Evolutionary conservation across 768 basidiomycete genomes (phyloP), one percentile per base, ranked within the genome.

Genomic region (Chlorophyllum brunneum): DNA sequence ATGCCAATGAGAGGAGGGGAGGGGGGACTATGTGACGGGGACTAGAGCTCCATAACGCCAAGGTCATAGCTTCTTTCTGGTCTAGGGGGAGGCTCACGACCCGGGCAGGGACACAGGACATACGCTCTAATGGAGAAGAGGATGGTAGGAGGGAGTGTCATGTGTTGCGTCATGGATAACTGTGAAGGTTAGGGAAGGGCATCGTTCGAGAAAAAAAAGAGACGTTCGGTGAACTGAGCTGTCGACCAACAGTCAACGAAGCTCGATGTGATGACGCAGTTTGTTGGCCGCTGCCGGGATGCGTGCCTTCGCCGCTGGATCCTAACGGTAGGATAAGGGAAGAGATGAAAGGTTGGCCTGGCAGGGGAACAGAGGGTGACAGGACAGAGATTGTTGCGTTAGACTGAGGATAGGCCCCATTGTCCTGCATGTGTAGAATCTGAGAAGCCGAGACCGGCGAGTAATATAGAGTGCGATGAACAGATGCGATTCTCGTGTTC

Each of bases 401-500:
- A 26, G 29, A n/a, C 30, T 26, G 20, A 31, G 31, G 45, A 31
- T 18, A 20, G 43, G n/a, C 18, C 26, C n/a, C 10, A 33, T 30
- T 31, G 43, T 31, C 16, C 29, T 29, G 27, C 23, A 8, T n/a
- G 20, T 33, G 16, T 15, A 16, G 31, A 24, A 29, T 13, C 36
- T 31, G 36, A 46, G 51, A 53, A 45, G 42, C 36, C 49, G 37
- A 40, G 10, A 7, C 44, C 37, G 44, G 36, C 26, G 37, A 40
- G 44, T 39, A 39, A 39, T 39, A 29, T 31, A 40, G n/a, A 31
- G 40, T 30, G 31, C 40, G 40, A 51, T 33, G 15, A 31, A 23
- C 11, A 42, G 31, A 26, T 29, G 49, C 15, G 43, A 53, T 53
- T 53, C 51, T 46, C 37, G 44, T 39, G 30, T 46, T 53, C 44